These are phyloP conservation scores for Boletus rubropictus DNA, from an alignment of 768 basidiomycete genomes.

Conservation along the genomic window DNA sequence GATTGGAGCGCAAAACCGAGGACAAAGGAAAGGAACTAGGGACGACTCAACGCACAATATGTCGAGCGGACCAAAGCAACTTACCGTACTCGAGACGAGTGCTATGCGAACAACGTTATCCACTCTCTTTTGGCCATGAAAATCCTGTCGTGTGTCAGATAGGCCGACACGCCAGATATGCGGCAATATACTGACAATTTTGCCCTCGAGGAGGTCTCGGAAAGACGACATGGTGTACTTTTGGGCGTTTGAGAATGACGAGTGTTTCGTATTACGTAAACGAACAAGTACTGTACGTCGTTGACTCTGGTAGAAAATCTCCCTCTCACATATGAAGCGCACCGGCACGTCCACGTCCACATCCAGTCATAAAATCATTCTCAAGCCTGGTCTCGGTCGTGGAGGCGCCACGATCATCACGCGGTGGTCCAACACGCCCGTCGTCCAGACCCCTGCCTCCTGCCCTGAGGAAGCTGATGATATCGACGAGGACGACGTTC, in stretches of 20 bases:
- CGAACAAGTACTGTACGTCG: too few relatives aligned
- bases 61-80: slow-evolving; percentile 2
- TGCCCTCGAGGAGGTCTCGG: slow-evolving; percentile 27
- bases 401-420: slow-evolving; percentile 24
- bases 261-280: slow-evolving; percentile 15
- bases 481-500: slow-evolving; percentile 23
- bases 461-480: slow-evolving; percentile 22
- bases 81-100: slow-evolving; percentile 22
- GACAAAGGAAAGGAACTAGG: slow-evolving; percentile 28
- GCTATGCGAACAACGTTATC: slow-evolving; percentile 23
- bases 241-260: not conserved
- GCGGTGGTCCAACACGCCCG: slow-evolving; percentile 22
- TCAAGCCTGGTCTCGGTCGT: slow-evolving; percentile 34
- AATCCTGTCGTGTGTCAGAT: slow-evolving; percentile 22
- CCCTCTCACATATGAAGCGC: slow-evolving; percentile 20
- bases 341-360: slow-evolving; percentile 16
- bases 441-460: slow-evolving; percentile 9
- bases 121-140: slow-evolving; percentile 27
- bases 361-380: slow-evolving; percentile 34
- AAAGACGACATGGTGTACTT: slow-evolving; percentile 20
- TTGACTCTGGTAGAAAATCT: not conserved
- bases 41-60: not conserved
- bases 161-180: not conserved
- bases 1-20: slow-evolving; percentile 28
- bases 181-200: slow-evolving; percentile 20